Evolutionary conservation across 2,329 filamentous ascomycete genomes (phyloP), one percentile per base, ranked within the genome.

Genomic region (Colletotrichum phormii): DNA sequence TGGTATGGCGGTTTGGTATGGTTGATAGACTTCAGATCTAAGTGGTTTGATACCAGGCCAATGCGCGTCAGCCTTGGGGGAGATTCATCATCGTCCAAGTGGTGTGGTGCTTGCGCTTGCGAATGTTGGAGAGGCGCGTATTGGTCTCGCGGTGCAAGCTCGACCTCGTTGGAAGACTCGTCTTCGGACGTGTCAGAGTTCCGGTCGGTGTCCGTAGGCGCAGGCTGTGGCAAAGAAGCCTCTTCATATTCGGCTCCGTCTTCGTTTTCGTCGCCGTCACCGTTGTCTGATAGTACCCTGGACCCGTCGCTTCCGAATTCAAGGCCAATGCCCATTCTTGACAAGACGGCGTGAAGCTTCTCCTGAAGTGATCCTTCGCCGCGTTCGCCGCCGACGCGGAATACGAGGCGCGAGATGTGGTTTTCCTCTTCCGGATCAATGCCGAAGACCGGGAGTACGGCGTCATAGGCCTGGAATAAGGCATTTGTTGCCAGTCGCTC

Each of bases 401-500:
- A 94, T 68, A 98, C 84, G 77, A 97, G 91, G 75, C 92, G 90
- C 75, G 95, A 91, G 78, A 95, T 92, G 76, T 93, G 90, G 77
- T 91, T 91, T 78, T 95, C 94, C 76, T 93, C 87, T 77, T 94
- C 91, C n/a, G 90, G 88, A 72, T 94, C 88, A 75, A 94, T 85
- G 67, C 91, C 92, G 84, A 93, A 86, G 75, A 90, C 86, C 5
- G 89, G 89, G n/a, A 97, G 88, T 54, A 95, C 87, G 68, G 90
- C 87, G 79, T 97, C 93, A 80, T 97, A 97, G 35, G 94, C 94
- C 65, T 89, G 88, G 82, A 97, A 97, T 22, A 98, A 88, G 11
- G 94, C 94, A 78, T 91, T 91, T 71, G 93, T 94, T 4, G 94
- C 92, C 26, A 93, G 86, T 67, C 89, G 88, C 77, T 93, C 89